Percentiles rank a stretch among this genome's conserved stretches.
Evolutionary conservation across 2,329 filamentous ascomycete genomes (phyloP).

Genomic region (Xylariaceae sp.): DNA sequence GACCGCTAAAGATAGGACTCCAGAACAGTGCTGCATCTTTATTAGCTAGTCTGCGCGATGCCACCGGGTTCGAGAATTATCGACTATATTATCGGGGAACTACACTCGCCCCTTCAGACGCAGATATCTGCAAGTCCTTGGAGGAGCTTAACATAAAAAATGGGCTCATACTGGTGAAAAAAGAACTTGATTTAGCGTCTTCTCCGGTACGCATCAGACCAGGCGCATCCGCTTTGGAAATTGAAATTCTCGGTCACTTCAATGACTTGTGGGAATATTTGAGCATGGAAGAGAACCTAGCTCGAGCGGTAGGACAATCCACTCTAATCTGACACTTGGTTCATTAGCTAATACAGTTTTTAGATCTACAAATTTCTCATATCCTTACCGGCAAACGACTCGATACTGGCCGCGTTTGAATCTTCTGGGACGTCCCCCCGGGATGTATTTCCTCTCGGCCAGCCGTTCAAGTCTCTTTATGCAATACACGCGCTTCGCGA

Average conservation of each 20-base stretch:
- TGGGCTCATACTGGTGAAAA: conserved; percentile 63
- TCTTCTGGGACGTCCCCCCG: conserved; percentile 48
- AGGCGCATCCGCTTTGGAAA: conserved; percentile 62
- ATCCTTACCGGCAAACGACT: conserved; percentile 64
- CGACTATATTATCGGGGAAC: conserved; percentile 67
- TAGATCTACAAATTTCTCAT: conserved; percentile 68
- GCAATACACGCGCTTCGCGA: conserved; percentile 63
- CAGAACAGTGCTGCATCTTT: conserved; percentile 68
- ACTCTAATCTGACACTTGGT: not conserved
- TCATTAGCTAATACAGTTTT: conserved; percentile 6
- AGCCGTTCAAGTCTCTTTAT: conserved; percentile 71
- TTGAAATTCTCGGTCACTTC: conserved; percentile 77
- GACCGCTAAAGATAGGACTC: conserved; percentile 60
- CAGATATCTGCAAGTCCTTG: conserved; percentile 57
- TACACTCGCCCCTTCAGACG: conserved; percentile 57
- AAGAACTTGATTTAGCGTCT: conserved; percentile 46
- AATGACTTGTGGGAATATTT: conserved; percentile 79
- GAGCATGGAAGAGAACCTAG: conserved; percentile 64
- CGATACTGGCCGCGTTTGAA: conserved; percentile 57
- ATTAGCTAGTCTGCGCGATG: conserved; percentile 60
- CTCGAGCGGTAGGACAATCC: conserved; percentile 54
- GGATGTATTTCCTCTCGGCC: conserved; percentile 63
- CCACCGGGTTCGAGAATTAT: conserved; percentile 73
- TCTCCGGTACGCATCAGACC: conserved; percentile 44
- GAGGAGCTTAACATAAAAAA: conserved; percentile 63